Evolutionary conservation across 306 rosid genomes (phyloP), one percentile per base, ranked within the genome.

Genomic region (Astragalus glycyphyllos): DNA sequence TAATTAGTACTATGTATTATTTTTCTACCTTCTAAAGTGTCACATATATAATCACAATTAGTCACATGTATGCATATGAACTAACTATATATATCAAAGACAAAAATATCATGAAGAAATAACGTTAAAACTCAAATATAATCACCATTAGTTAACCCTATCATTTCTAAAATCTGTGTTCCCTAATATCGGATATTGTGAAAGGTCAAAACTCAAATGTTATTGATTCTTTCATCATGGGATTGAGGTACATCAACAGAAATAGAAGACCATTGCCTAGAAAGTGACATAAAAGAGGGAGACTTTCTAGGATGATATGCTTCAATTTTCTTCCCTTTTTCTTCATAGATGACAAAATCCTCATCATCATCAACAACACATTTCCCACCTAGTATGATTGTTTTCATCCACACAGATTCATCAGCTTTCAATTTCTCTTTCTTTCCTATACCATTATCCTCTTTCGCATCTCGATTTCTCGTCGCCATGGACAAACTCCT

Each of bases 351-450:
- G 0, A 81, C 68, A 29, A 54, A 80, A 13, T 80, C 82, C 0
- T 85, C 96, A 11, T 85, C 89, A 55, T 83, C 85, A 31, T 90
- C 79, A 7, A 87, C 92, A 61, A 35, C 80, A 73, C 96, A 88
- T 77, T 86, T 92, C 37, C 82, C 98, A 0, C 98, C 98, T 14
- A 92, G 35, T 50, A 92, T 92, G 11, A 92, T 90, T 9, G 96
- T 79, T 62, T 88, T 92, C 88, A 80, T 90, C 98, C 98, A 92
- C 9, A 90, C 65, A 0, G 90, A 82, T 4, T 92, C 98, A 40
- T 92, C 91, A 0, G 17, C 4, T 68, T 85, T 84, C 23, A 72
- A 5, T 67, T 69, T 84, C 4, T 8, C 82, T 57, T 75, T 84
- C 41, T 49, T 74, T 1, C 26, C 15, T 29, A 15, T 26, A 4